Evolutionary conservation across 805 yeast genomes (phyloP).

Genomic region (Metschnikowia gruessii): DNA sequence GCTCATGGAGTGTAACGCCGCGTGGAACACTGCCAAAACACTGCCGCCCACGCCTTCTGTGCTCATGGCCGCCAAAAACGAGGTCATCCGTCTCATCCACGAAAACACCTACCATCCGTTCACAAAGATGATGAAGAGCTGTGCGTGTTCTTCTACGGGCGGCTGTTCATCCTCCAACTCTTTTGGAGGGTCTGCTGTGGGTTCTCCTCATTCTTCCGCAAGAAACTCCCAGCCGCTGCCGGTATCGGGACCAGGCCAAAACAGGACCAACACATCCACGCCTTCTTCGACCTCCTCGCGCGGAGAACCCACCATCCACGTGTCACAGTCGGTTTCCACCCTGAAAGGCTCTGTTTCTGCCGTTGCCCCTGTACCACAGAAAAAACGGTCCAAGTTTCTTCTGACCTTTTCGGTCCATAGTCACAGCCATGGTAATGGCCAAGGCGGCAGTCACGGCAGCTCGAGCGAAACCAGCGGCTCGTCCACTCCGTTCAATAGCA

Average conservation of each 20-base stretch:
- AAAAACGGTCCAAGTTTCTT: conserved; percentile 12
- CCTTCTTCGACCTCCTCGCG: background rate
- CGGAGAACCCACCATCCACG: background rate
- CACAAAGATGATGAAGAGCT: conserved; percentile 3
- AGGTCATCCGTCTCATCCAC: conserved; percentile 31
- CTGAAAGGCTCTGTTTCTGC: background rate
- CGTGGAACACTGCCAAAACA: conserved; percentile 13
- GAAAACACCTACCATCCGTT: conserved; percentile 33
- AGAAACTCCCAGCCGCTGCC: background rate
- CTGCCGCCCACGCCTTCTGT: conserved; percentile 28
- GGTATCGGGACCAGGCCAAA: background rate
- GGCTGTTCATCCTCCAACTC: background rate
- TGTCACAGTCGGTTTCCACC: background rate
- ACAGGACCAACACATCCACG: background rate
- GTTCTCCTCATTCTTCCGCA: background rate
- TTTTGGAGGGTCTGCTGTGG: background rate
- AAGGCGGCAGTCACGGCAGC: too few relatives aligned
- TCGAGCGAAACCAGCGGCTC: conserved; percentile 14
- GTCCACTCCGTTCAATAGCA: conserved; percentile 3
- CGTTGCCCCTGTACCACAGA: conserved; percentile 16
- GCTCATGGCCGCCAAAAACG: conserved; percentile 29
- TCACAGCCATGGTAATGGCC: conserved; percentile 1
- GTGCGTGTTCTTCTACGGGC: background rate
- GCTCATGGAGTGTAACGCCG: conserved; percentile 19
- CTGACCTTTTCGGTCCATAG: conserved; percentile 3